A percentile compares a stretch with the other conserved stretches of the same genome.
phyloP scores from a whole-genome alignment of 352 stramenopile species.

The Pythium chondricola region DNA sequence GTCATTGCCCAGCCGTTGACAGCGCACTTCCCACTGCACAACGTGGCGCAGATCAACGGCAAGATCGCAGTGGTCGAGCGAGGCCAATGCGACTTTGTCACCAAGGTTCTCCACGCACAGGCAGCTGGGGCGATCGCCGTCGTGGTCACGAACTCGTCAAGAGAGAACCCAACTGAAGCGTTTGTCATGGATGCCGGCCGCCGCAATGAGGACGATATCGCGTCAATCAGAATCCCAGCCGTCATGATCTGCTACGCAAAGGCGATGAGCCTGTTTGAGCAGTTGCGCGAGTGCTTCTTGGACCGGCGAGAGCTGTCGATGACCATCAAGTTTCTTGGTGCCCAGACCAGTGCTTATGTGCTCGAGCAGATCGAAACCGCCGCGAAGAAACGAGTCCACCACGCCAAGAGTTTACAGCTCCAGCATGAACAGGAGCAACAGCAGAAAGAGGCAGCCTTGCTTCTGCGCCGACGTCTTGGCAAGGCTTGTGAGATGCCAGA shows the following conservation, averaged over 20 bases:
- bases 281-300: constrained; percentile 41
- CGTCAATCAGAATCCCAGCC: constrained; percentile 38
- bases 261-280: constrained; percentile 41
- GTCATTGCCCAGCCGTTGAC: constrained; percentile 60
- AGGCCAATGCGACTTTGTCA: constrained; percentile 72
- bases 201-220: constrained; percentile 16
- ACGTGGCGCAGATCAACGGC: constrained; percentile 31
- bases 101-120: constrained; percentile 63
- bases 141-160: constrained; percentile 50
- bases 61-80: constrained; percentile 65
- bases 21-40: constrained; percentile 37
- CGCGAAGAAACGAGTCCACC: constrained; percentile 16
- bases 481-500: constrained; percentile 1
- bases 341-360: constrained; percentile 40
- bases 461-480: constrained; percentile 47
- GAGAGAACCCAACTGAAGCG: constrained; percentile 23
- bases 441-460: constrained; percentile 37
- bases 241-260: constrained; percentile 54
- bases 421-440: constrained; percentile 35
- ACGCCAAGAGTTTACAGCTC: constrained; percentile 18
- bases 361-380: constrained; percentile 40
- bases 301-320: constrained; percentile 31
- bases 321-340: constrained; percentile 53
- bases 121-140: constrained; percentile 58
- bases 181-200: constrained; percentile 72